phyloP scores from a whole-genome alignment of 441 rosid species.

The Pelargonium citronellum region DNA sequence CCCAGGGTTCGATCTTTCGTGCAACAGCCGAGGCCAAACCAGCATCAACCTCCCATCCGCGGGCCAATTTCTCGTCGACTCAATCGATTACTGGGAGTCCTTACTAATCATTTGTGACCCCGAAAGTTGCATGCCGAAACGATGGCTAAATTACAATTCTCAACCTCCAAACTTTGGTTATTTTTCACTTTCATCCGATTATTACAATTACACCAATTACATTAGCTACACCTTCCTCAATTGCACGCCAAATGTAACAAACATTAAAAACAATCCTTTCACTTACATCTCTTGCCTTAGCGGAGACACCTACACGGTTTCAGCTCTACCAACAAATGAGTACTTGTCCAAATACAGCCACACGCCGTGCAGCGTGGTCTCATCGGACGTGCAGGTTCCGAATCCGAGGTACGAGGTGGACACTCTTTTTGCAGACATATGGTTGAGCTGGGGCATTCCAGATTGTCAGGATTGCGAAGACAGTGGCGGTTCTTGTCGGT shows the following conservation, averaged over 20 bases:
- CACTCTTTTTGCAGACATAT: too few relatives aligned
- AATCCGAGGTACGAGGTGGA: not conserved
- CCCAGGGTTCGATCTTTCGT: not conserved
- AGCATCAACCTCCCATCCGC: not conserved
- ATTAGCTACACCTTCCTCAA: not conserved
- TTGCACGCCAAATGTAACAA: not conserved
- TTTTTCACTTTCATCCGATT: not conserved
- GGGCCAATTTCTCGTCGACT: not conserved
- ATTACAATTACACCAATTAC: not conserved
- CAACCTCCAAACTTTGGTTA: not conserved
- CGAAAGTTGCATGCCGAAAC: not conserved
- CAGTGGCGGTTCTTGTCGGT: slow-evolving; percentile 27
- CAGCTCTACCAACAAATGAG: slow-evolving; percentile 10
- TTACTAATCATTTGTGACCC: not conserved
- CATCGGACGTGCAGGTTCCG: not conserved
- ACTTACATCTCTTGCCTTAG: slow-evolving; percentile 31
- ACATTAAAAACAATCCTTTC: not conserved
- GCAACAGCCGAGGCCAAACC: not conserved
- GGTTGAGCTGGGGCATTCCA: slow-evolving; percentile 7
- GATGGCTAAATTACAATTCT: not conserved
- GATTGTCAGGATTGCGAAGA: slow-evolving; percentile 31
- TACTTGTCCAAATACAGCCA: too few relatives aligned
- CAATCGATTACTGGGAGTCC: not conserved
- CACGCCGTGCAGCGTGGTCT: slow-evolving; percentile 15
- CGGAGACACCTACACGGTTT: slow-evolving; percentile 21